phyloP scores from a whole-genome alignment of 2,329 filamentous ascomycete genomes.

The Sphaerulina vaccinii region DNA sequence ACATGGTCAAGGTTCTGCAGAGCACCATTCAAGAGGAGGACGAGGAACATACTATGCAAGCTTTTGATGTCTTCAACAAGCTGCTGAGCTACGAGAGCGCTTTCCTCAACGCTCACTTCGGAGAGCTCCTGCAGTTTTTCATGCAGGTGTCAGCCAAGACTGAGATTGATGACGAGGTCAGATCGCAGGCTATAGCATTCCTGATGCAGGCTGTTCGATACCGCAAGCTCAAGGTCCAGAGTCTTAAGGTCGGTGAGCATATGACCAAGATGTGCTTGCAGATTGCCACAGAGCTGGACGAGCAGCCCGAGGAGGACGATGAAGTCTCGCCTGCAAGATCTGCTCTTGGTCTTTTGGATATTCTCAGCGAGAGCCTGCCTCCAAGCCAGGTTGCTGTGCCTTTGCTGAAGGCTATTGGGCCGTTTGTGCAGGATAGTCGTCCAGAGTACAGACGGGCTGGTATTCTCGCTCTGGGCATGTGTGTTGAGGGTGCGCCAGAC shows the following conservation, averaged over 20 bases:
- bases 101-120: constrained; percentile 80
- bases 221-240: constrained; percentile 93
- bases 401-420: constrained; percentile 79
- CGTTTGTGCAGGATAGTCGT: constrained; percentile 72
- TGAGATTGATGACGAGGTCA: constrained; percentile 76
- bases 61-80: constrained; percentile 96
- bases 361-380: constrained; percentile 82
- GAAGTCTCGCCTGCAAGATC: constrained; percentile 82
- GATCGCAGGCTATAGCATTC: constrained; percentile 88
- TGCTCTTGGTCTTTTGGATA: constrained; percentile 82
- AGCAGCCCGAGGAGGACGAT: constrained; percentile 70
- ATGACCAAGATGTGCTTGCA: constrained; percentile 85
- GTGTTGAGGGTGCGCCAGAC: constrained; percentile 93
- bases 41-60: constrained; percentile 83
- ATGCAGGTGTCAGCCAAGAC: constrained; percentile 78
- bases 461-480: constrained; percentile 88
- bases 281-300: constrained; percentile 84
- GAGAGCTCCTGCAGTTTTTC: constrained; percentile 91
- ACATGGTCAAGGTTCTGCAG: constrained; percentile 88
- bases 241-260: constrained; percentile 79
- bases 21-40: constrained; percentile 69
- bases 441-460: constrained; percentile 82
- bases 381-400: constrained; percentile 93
- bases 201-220: constrained; percentile 89
- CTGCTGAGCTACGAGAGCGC: constrained; percentile 86